A percentile compares a stretch with the other conserved stretches of the same genome.
Evolutionary conservation across 106 monocot genomes (phyloP).

Genomic region (Dendrobium nobile): DNA sequence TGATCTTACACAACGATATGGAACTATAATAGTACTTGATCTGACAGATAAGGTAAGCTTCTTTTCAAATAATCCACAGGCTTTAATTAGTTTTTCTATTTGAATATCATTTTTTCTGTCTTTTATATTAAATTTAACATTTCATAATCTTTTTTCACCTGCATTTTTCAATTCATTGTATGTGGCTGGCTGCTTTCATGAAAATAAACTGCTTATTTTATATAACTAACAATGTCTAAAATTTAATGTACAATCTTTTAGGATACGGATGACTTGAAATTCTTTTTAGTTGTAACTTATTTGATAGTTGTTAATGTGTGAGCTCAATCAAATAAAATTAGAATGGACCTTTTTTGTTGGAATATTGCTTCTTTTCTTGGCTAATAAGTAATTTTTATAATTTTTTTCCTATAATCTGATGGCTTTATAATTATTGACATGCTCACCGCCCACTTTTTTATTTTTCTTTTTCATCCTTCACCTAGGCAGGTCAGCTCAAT

Average conservation of each 20-base stretch:
- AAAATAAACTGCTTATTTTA: background rate
- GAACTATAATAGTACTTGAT: constrained; percentile 56
- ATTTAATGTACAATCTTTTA: background rate
- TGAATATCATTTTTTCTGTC: background rate
- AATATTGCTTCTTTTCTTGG: background rate
- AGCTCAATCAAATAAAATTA: background rate
- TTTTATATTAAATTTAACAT: background rate
- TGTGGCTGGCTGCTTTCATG: background rate
- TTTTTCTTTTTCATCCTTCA: too few species aligned
- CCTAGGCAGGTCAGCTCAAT: too few species aligned
- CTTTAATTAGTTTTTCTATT: background rate
- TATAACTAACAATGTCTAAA: background rate
- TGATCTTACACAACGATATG: constrained; percentile 84
- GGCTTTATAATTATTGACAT: too few species aligned
- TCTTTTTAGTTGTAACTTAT: background rate
- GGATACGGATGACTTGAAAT: background rate
- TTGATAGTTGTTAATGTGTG: background rate
- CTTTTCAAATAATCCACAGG: background rate
- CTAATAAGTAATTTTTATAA: background rate
- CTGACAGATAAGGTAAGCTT: constrained; percentile 77
- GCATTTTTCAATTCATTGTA: background rate
- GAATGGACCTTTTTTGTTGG: background rate
- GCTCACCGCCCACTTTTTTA: too few species aligned
- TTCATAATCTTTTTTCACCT: background rate
- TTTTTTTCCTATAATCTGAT: background rate